Conservation (phyloP, 176 grass and related monocot species). For the Urochloa ruziziensis region DNA sequence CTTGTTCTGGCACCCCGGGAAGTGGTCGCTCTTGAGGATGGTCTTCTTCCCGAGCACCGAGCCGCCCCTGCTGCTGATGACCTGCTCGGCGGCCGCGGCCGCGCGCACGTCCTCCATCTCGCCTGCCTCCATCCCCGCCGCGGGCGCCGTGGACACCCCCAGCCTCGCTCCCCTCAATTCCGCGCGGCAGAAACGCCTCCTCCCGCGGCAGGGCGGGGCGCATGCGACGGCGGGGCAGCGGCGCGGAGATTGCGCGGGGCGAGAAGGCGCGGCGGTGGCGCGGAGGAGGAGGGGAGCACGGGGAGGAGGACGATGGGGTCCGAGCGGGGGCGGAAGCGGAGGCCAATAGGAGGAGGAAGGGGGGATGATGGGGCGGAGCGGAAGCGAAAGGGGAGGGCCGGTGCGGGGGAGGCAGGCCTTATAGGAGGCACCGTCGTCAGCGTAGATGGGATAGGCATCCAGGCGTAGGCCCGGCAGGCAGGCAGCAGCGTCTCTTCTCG, state of each 20-base stretch:
- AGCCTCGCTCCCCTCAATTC: constrained; percentile 1
- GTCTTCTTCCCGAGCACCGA: constrained; percentile 99
- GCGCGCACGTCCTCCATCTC: constrained; percentile 52
- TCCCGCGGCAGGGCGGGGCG: background rate
- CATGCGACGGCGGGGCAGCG: background rate
- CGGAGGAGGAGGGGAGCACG: background rate
- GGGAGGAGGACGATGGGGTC: background rate
- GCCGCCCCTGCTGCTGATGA: constrained; percentile 85
- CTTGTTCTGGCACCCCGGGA: constrained; percentile 98
- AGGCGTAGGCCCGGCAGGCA: background rate
- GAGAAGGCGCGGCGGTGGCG: background rate
- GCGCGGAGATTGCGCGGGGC: background rate
- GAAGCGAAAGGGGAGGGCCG: background rate
- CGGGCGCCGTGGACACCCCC: background rate
- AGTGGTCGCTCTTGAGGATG: constrained; percentile 98
- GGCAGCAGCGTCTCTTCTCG: background rate
- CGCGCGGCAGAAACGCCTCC: background rate
- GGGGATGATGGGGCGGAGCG: background rate
- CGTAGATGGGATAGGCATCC: background rate
- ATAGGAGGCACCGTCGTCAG: background rate
- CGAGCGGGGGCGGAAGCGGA: background rate
- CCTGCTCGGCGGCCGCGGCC: constrained; percentile 63
- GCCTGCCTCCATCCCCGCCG: background rate
- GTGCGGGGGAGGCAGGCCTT: background rate
- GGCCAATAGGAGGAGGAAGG: background rate